phyloP scores from a whole-genome alignment of 2,329 filamentous ascomycete genomes.

The Fusarium sp. region DNA sequence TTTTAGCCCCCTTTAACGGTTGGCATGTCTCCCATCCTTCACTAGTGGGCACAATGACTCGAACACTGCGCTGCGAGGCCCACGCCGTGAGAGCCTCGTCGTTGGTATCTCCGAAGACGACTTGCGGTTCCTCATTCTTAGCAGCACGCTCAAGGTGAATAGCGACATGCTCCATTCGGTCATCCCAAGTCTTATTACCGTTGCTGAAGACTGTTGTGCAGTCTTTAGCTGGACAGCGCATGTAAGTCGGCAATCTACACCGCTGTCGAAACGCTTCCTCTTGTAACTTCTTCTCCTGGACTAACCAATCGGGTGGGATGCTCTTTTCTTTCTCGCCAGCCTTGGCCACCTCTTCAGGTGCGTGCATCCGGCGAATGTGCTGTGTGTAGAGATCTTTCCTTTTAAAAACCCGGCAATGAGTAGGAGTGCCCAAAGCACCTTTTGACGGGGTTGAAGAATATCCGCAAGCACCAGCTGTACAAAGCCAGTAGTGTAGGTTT shows the following conservation, averaged over 20 bases:
- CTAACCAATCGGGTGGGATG: constrained; percentile 59
- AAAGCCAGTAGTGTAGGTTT: constrained; percentile 79
- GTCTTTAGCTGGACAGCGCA: constrained; percentile 70
- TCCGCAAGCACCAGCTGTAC: constrained; percentile 71
- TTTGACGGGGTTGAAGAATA: constrained; percentile 47
- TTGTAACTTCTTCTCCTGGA: constrained; percentile 68
- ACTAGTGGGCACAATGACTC: constrained; percentile 50
- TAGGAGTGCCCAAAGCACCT: constrained; percentile 47
- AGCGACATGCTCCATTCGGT: constrained; percentile 88
- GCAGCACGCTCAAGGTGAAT: constrained; percentile 75
- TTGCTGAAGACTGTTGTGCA: constrained; percentile 71
- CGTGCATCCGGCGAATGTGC: constrained; percentile 89
- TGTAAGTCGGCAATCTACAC: constrained; percentile 70
- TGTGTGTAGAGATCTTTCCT: constrained; percentile 93
- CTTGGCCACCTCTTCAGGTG: constrained; percentile 54
- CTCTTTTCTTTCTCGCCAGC: constrained; percentile 54
- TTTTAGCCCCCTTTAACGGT: constrained; percentile 43
- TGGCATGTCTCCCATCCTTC: constrained; percentile 53
- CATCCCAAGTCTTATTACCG: constrained; percentile 78
- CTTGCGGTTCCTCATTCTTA: constrained; percentile 41
- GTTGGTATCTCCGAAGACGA: constrained; percentile 55
- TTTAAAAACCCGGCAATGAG: constrained; percentile 79
- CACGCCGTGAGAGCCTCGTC: constrained; percentile 57
- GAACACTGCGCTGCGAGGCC: constrained; percentile 54
- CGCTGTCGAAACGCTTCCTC: constrained; percentile 69